Conservation (phyloP, 2,329 filamentous ascomycete species). For the Pseudogymnoascus sp. region DNA sequence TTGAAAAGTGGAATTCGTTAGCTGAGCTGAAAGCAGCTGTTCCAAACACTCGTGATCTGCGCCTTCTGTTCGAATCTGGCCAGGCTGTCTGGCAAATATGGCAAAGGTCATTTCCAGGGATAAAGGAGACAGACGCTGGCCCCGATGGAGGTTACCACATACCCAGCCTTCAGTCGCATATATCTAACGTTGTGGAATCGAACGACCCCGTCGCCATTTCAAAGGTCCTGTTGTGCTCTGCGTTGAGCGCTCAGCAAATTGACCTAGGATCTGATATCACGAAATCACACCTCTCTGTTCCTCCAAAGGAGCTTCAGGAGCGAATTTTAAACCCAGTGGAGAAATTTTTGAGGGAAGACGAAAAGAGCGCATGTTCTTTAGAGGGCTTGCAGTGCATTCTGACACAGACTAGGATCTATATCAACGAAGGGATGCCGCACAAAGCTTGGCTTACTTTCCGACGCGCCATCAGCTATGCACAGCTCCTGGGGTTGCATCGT, state of each 20-base stretch:
- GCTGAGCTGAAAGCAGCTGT: slow-evolving; percentile 10
- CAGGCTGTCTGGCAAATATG: slow-evolving; percentile 22
- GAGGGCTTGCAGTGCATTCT: slow-evolving; percentile 45
- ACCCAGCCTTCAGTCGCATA: slow-evolving; percentile 30
- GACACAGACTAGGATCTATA: slow-evolving; percentile 42
- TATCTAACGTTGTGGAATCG: slow-evolving; percentile 22
- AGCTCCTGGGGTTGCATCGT: slow-evolving; percentile 41
- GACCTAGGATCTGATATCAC: slow-evolving; percentile 31
- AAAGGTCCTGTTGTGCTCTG: slow-evolving; percentile 36
- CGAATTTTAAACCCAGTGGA: slow-evolving; percentile 36
- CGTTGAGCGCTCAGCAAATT: slow-evolving; percentile 35
- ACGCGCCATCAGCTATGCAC: slow-evolving; percentile 41
- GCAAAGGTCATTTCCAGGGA: slow-evolving; percentile 14
- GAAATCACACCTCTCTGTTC: slow-evolving; percentile 29
- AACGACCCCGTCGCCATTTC: slow-evolving; percentile 31
- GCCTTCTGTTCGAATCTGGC: slow-evolving; percentile 18
- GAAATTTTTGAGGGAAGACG: slow-evolving; percentile 39
- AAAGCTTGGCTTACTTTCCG: slow-evolving; percentile 44
- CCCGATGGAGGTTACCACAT: slow-evolving; percentile 10
- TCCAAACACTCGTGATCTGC: slow-evolving; percentile 14
- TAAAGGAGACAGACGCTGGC: not conserved
- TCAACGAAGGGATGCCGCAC: slow-evolving; percentile 46
- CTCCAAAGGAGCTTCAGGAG: slow-evolving; percentile 36
- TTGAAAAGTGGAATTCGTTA: not conserved
- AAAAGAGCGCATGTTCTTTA: slow-evolving; percentile 40